Evolutionary conservation across 73 alveolate genomes (phyloP).

Genomic region (Paraurostyla sp.): DNA sequence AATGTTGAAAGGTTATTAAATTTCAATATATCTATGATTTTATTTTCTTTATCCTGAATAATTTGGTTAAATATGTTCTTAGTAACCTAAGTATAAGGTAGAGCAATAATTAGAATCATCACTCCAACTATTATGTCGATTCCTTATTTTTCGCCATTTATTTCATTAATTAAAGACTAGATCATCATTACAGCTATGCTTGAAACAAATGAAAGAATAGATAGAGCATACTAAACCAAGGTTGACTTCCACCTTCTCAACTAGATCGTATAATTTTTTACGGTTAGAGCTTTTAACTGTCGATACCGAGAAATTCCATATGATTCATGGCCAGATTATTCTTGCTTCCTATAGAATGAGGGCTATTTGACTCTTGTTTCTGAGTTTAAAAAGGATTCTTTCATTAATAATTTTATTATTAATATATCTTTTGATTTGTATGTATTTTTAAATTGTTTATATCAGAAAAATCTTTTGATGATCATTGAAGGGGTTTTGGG

Average conservation of each 20-base stretch:
- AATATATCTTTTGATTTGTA: too few relatives aligned
- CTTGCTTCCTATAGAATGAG: too few relatives aligned
- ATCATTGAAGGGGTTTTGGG: too few relatives aligned
- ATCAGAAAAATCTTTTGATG: too few relatives aligned
- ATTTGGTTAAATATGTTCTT: constrained; percentile 4
- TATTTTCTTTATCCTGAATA: not conserved
- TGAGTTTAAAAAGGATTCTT: too few relatives aligned
- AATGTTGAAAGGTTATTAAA: constrained; percentile 15
- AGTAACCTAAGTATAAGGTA: constrained; percentile 14
- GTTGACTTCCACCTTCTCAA: not conserved
- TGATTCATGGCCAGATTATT: too few relatives aligned
- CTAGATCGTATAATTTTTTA: not conserved
- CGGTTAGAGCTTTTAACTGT: not conserved
- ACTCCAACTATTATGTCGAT: not conserved
- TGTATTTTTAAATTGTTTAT: too few relatives aligned
- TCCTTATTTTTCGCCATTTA: not conserved
- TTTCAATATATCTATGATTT: not conserved
- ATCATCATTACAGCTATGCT: not conserved
- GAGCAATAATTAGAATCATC: not conserved
- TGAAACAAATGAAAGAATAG: constrained; percentile 3
- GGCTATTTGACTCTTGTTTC: too few relatives aligned
- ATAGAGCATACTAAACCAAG: not conserved
- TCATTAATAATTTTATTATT: too few relatives aligned
- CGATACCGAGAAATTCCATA: not conserved
- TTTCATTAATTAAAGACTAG: not conserved